Conservation (phyloP, 495 filamentous ascomycete species). For the Aspergillus egyptiacus region DNA sequence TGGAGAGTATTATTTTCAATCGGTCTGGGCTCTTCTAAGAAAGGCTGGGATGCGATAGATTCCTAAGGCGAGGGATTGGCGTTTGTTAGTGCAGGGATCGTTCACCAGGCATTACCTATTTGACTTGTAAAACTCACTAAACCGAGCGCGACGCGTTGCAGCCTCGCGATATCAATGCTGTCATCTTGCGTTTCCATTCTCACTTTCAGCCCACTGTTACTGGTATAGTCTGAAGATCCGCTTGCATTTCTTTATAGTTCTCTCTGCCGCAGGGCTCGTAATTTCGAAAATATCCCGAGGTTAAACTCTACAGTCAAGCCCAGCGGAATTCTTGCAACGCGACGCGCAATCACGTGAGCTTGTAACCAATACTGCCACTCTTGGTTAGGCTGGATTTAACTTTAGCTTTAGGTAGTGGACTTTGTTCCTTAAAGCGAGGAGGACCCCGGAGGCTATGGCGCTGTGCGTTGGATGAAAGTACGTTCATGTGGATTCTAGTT, state of each 20-base stretch:
- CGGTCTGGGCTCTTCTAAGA: slow-evolving; percentile 7
- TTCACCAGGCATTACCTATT: slow-evolving; percentile 24
- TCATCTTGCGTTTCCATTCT: slow-evolving; percentile 44
- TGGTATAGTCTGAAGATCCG: background rate
- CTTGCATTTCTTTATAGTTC: background rate
- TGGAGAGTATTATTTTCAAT: slow-evolving; percentile 5
- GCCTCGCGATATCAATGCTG: slow-evolving; percentile 43
- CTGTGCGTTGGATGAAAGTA: too few relatives aligned
- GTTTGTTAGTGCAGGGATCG: slow-evolving; percentile 29
- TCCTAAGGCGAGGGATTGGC: slow-evolving; percentile 23
- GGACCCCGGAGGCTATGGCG: too few relatives aligned
- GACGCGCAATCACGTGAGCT: slow-evolving; percentile 37
- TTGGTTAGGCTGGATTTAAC: too few relatives aligned
- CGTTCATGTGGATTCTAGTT: too few relatives aligned
- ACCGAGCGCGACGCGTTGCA: slow-evolving; percentile 47
- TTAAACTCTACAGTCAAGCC: too few relatives aligned
- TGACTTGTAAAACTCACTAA: slow-evolving; percentile 34
- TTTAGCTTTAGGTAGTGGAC: too few relatives aligned
- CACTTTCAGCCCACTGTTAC: background rate
- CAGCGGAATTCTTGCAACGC: slow-evolving; percentile 27
- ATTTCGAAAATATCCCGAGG: background rate
- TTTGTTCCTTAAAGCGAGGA: too few relatives aligned
- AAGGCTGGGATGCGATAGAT: slow-evolving; percentile 27
- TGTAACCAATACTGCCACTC: slow-evolving; percentile 31
- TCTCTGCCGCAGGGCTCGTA: background rate